A percentile compares a stretch with the other conserved stretches of the same genome.
Conservation (phyloP, 1,284 basidiomycete species). For the Pyrrhoderma noxium region DNA sequence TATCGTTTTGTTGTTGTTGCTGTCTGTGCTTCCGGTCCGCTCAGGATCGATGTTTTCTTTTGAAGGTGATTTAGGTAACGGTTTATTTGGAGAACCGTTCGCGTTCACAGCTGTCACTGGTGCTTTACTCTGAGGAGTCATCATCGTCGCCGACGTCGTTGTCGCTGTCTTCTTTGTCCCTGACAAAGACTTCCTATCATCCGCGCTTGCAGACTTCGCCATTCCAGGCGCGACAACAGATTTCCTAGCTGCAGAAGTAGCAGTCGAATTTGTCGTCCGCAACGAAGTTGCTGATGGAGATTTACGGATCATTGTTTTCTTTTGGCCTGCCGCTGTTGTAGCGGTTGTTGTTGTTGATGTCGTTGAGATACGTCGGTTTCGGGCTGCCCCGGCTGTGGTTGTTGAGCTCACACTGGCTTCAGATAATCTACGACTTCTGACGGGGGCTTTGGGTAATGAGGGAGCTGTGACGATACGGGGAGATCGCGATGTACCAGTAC, state of each 20-base stretch:
- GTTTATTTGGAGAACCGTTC: background rate
- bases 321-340: constrained; percentile 10
- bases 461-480: constrained; percentile 17
- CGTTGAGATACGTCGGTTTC: constrained; percentile 9
- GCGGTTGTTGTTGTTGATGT: constrained; percentile 1
- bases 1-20: constrained; percentile 1
- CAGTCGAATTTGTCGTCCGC: constrained; percentile 15
- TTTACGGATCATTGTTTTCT: constrained; percentile 5
- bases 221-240: constrained; percentile 12
- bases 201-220: constrained; percentile 11
- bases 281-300: constrained; percentile 16
- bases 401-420: constrained; percentile 25
- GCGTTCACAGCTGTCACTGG: background rate
- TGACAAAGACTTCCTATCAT: background rate
- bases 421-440: constrained; percentile 24
- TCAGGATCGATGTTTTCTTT: too few species aligned
- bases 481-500: constrained; percentile 22
- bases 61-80: too few species aligned
- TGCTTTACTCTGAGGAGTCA: too few species aligned
- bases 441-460: constrained; percentile 3
- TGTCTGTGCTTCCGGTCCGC: too few species aligned
- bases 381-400: constrained; percentile 20
- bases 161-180: constrained; percentile 3
- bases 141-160: background rate
- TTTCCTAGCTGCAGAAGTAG: background rate